phyloP scores from a whole-genome alignment of 192 early-diverging fungal genomes.

The Pilaira anomala region DNA sequence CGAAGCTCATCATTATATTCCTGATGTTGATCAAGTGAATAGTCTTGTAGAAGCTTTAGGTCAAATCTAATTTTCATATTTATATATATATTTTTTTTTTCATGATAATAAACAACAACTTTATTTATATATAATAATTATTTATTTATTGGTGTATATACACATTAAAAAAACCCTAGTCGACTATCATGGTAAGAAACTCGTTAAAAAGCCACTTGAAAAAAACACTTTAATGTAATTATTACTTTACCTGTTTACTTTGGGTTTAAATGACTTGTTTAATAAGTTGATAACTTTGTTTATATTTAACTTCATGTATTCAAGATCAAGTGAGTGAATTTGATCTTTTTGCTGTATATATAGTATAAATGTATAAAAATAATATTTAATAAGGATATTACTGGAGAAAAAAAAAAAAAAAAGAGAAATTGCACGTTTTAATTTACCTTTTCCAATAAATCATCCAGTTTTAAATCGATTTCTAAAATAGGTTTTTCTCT shows the following conservation, averaged over 20 bases:
- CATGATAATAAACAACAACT: neutral
- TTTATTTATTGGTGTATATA: neutral
- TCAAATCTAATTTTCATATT: neutral
- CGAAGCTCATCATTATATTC: slow-evolving; percentile 75
- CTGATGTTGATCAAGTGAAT: slow-evolving; percentile 18
- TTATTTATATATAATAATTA: neutral
- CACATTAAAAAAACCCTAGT: no score
- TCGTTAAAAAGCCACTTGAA: neutral
- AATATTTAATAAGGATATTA: neutral
- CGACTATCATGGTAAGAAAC: neutral
- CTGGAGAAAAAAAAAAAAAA: slow-evolving; percentile 6
- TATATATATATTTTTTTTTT: slow-evolving; percentile 7
- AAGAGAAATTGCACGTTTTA: neutral
- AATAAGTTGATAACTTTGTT: slow-evolving; percentile 72
- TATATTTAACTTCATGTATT: slow-evolving; percentile 90
- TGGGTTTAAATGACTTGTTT: slow-evolving; percentile 72
- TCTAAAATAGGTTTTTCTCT: slow-evolving; percentile 87
- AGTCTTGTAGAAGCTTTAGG: slow-evolving; percentile 19
- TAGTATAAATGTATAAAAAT: neutral
- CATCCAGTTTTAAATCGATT: slow-evolving; percentile 89
- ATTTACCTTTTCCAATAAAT: slow-evolving; percentile 66
- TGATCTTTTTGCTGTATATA: slow-evolving; percentile 79
- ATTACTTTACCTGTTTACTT: slow-evolving; percentile 37
- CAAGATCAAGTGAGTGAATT: slow-evolving; percentile 79
- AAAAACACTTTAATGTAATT: neutral